Base-by-base conservation (phyloP, 768 basidiomycete genomes). In the Suillus subalutaceus region DNA sequence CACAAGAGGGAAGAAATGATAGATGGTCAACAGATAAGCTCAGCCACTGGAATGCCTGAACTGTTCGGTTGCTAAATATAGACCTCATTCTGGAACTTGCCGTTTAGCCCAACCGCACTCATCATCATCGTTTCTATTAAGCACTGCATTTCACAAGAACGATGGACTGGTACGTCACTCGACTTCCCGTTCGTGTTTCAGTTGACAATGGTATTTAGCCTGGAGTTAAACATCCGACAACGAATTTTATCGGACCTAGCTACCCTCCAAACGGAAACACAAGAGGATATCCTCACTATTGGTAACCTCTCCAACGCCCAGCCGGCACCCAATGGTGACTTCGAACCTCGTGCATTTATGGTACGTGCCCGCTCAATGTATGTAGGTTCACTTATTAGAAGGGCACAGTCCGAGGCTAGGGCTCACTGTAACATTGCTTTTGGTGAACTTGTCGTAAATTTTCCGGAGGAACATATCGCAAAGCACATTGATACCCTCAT, bases 401-500 rank as follows among this genome's bases (percentile, higher is more conserved):
- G 26, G 20, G 50, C 37, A 6, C 66, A 95, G 93, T 79, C 90
- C 23, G 86, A 87, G 13, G 89, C 90, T 3, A 82, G 87, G 63
- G 86, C 89, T 16, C 91, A 92, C 69, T 92, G 89, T 78, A 91
- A 91, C 68, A 90, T 93, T 67, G 92, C 92, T 2, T 95, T 94
- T 69, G 92, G 90, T 44, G 89, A 94, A 72, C 82, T 94, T 62
- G 85, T 92, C 20, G 78, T 88, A 63, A 88, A 88, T 72, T 85
- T 90, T 67, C 82, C 90, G 0, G 80, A 87, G 46, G 72, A 76
- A 8, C 83, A 86, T 69, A 82, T 90, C 38, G 74, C 73, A 13
- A 77, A 79, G n/a, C 84, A 84, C 37, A 81, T 85, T 52, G 82
- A 85, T 68, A 81, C 80, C 20, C 71, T 90, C 26, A 78, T 92